Base-by-base conservation (phyloP, 345 rosid genomes). In the Alliaria petiolata region DNA sequence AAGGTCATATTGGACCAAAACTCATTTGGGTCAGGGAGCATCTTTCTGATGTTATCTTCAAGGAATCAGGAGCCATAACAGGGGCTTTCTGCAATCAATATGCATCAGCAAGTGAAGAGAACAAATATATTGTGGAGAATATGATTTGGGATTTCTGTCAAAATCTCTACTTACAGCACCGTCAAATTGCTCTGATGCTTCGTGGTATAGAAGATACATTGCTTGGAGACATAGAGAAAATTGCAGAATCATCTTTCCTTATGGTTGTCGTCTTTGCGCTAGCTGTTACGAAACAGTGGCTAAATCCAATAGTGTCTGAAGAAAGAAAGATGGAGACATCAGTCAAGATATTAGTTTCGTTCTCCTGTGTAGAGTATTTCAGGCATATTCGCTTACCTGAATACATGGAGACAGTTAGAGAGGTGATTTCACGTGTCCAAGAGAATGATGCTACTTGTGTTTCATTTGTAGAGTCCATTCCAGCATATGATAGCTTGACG, bases 191-290 rank as follows among this genome's bases (percentile, higher is more conserved):
- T 75, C 72, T 86, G 65, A 59, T 86, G 70, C 92, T 95, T 72
- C 80, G 68, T 45, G 90, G 86, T 52, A 60, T 77, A 57, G 84
- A 86, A 16, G 85, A 83, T 63, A 81, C 58, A 40, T 70, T 88
- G 19, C 93, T 89, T 40, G 80, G 71, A 20, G 81, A 83, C 76
- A 72, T 89, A 69, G 97, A 91, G 82, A 89, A 88, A 80, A 83
- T 91, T 74, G 90, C 95, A 1, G 97, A 89, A 76, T 89, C 96
- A 76, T 87, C 93, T 63, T 95, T 91, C 76, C 93, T 91, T 63
- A 88, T 91, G 99, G 86, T 89, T 61, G 98, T 81, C 1, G 81
- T 91, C 72, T 95, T 89, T 74, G 78, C 97, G 59, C 72, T 85
- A 66, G 80, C 90, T 58, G 98, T 89, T 64, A 83, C 88, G 1